A percentile compares a stretch with the other conserved stretches of the same genome.
phyloP scores from a whole-genome alignment of 805 yeast genomes.

The Metschnikowia rubicola region DNA sequence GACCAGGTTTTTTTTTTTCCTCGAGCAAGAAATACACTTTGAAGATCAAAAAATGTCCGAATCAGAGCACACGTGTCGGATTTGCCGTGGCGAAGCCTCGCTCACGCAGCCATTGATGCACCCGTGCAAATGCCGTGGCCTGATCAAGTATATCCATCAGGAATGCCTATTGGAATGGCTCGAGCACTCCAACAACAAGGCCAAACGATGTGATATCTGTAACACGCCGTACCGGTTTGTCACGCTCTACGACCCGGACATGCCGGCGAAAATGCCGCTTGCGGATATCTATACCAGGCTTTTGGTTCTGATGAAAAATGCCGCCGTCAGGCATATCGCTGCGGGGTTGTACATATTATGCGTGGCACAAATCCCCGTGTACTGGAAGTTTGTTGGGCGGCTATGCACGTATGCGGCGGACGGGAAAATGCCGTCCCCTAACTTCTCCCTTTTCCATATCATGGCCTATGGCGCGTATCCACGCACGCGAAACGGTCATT shows the following conservation, averaged over 20 bases:
- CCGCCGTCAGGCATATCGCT: slow-evolving; percentile 19
- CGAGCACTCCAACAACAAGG: slow-evolving; percentile 56
- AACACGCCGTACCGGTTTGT: slow-evolving; percentile 67
- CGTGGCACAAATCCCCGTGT: slow-evolving; percentile 53
- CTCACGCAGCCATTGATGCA: slow-evolving; percentile 73
- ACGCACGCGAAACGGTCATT: slow-evolving; percentile 9
- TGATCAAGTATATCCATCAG: slow-evolving; percentile 90
- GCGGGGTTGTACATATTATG: slow-evolving; percentile 39
- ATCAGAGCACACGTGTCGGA: slow-evolving; percentile 70
- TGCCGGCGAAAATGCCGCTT: slow-evolving; percentile 64
- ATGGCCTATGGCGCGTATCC: slow-evolving; percentile 37
- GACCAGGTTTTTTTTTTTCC: no score
- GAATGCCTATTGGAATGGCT: slow-evolving; percentile 91
- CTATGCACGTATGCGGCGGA: slow-evolving; percentile 56
- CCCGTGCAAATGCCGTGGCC: slow-evolving; percentile 93
- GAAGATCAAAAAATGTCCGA: slow-evolving; percentile 8
- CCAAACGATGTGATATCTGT: slow-evolving; percentile 81
- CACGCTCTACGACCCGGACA: slow-evolving; percentile 59
- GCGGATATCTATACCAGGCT: slow-evolving; percentile 43
- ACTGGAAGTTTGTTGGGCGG: slow-evolving; percentile 54
- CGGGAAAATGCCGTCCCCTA: slow-evolving; percentile 43
- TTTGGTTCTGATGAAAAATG: slow-evolving; percentile 13
- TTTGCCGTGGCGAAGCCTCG: slow-evolving; percentile 91
- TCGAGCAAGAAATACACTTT: no score
- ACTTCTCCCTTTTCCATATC: slow-evolving; percentile 28